Evolutionary conservation across 208 protist genomes (phyloP), one percentile per base, ranked within the genome.

Genomic region (Trypanosoma scelopori): DNA sequence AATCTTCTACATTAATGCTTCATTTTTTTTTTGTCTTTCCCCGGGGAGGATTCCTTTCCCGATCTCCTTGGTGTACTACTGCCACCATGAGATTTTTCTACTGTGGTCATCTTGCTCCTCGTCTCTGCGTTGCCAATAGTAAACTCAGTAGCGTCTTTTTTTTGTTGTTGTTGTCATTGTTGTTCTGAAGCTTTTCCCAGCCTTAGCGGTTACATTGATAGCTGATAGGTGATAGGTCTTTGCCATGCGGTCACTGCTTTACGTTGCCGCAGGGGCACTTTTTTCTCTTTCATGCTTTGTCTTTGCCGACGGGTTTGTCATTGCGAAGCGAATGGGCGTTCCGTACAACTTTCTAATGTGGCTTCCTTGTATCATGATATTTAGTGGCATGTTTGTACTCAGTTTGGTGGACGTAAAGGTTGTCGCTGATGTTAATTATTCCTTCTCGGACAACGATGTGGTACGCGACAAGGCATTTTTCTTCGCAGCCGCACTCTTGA

Each of bases 261-360:
- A 61, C 60, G 18, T 87, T 28, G 39, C 18, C 0, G 56, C 84
- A 25, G 88, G 88, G 0, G 68, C 49, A 4, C 5, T 87, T 13
- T 79, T 85, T 48, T 70, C 78, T 1, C 35, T 63, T 9, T 69
- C 81, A 5, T 25, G 74, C 12, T 62, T 88, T 48, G 49, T 83
- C 9, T 82, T 94, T 56, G 61, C 56, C 4, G 88, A 94, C 68
- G 88, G 88, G 16, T 66, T 72, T n/a, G 55, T 90, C 5, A 60
- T 73, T 16, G 88, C 84, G 12, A 71, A 58, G 13, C n/a, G 59
- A n/a, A 77, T 22, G 1, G 28, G 28, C 1, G 16, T 68, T 20
- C 75, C 79, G 4, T 94, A 89, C 57, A 83, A 87, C 45, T 94
- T 90, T 76, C 56, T 82, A 42, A 89, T 89, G 76, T 94, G 75